These are phyloP conservation scores for Plasmodium vivax DNA, from an alignment of 169 alveolate genomes.

Conservation along the genomic window DNA sequence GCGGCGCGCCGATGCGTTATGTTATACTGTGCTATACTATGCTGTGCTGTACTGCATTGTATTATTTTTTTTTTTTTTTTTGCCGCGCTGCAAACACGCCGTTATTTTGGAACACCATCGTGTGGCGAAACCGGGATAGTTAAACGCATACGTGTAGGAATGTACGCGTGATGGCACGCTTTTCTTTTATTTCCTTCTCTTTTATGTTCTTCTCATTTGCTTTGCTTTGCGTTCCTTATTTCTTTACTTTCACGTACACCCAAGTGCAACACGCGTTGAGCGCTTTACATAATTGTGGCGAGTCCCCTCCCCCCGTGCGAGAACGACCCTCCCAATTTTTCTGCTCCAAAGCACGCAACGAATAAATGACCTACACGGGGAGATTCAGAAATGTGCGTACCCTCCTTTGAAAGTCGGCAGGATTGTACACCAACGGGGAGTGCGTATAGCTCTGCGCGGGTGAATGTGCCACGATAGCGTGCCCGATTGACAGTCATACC, in stretches of 20 bases:
- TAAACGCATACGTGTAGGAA: not conserved
- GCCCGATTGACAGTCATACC: not conserved
- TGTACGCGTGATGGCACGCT: not conserved
- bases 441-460: not conserved
- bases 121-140: not conserved
- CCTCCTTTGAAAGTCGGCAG: not conserved
- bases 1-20: not conserved
- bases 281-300: not conserved
- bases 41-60: not conserved
- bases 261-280: not conserved
- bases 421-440: not conserved
- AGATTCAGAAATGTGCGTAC: not conserved
- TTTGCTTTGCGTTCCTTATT: too few species aligned
- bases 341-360: not conserved
- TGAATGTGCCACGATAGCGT: not conserved
- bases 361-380: not conserved
- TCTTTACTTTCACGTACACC: not conserved
- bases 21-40: not conserved
- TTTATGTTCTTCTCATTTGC: too few species aligned
- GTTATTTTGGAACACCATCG: conserved; percentile 1
- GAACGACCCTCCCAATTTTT: not conserved
- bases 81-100: not conserved
- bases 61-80: not conserved
- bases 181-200: too few species aligned
- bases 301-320: not conserved